Evolutionary conservation across 2,329 filamentous ascomycete species (phyloP).

Genomic region (Microsporum audouinii): DNA sequence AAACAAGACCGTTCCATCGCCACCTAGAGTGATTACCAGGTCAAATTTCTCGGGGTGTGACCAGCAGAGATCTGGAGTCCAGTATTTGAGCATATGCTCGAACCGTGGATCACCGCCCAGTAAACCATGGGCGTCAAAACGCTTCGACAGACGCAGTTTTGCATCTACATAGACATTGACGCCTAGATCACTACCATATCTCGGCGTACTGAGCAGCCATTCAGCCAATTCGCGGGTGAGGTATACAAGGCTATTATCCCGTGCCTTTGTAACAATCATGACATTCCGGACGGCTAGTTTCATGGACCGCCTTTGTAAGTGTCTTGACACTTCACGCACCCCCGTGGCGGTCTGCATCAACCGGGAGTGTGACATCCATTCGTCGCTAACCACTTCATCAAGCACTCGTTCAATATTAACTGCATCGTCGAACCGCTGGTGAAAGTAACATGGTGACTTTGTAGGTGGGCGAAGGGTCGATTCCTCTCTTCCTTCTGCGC

Average conservation of each 20-base stretch:
- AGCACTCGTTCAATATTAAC: constrained; percentile 91
- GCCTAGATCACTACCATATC: constrained; percentile 80
- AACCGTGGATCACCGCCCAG: constrained; percentile 64
- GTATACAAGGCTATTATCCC: constrained; percentile 84
- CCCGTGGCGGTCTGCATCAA: constrained; percentile 91
- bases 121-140: constrained; percentile 68
- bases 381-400: constrained; percentile 79
- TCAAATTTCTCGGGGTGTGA: constrained; percentile 89
- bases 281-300: constrained; percentile 84
- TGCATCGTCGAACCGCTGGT: constrained; percentile 90
- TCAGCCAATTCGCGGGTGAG: constrained; percentile 76
- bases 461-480: constrained; percentile 49
- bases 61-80: constrained; percentile 95
- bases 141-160: constrained; percentile 76
- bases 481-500: constrained; percentile 33
- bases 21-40: constrained; percentile 81
- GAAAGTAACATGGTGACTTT: constrained; percentile 93
- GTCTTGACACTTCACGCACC: constrained; percentile 89
- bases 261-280: constrained; percentile 97
- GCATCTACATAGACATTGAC: constrained; percentile 98
- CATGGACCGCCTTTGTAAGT: constrained; percentile 82
- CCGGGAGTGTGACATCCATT: constrained; percentile 84
- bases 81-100: constrained; percentile 78
- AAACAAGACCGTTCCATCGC: constrained; percentile 94
- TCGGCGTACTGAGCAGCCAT: constrained; percentile 79